Conservation (phyloP, 352 stramenopile genomes). For the Phytophthora idaei region DNA sequence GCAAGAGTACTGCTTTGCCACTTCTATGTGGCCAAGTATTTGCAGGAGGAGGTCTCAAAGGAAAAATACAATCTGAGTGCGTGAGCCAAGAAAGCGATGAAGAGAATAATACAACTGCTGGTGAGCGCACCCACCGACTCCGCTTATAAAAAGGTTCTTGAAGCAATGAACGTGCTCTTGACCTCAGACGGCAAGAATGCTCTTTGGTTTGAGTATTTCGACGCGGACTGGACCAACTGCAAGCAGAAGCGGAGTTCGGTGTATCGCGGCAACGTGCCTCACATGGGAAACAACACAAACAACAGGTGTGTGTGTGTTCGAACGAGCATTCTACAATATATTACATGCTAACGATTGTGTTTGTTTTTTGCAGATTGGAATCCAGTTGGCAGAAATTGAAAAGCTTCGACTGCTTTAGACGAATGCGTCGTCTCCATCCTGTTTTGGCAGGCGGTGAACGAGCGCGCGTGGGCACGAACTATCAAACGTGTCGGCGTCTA, state of each 20-base stretch:
- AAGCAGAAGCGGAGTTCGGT: background rate
- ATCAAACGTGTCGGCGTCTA: slow-evolving; percentile 2
- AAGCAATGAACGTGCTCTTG: background rate
- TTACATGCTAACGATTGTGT: too few relatives aligned
- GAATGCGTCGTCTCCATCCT: slow-evolving; percentile 11
- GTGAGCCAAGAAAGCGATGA: background rate
- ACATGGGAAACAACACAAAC: background rate
- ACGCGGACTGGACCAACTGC: background rate
- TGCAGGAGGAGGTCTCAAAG: background rate
- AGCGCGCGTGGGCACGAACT: background rate
- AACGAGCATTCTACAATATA: background rate
- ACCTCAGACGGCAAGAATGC: background rate
- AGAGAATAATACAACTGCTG: background rate
- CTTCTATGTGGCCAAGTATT: background rate
- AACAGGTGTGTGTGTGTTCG: background rate
- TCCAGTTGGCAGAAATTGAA: slow-evolving; percentile 18
- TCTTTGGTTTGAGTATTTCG: background rate
- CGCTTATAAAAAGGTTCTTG: background rate
- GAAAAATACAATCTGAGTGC: background rate
- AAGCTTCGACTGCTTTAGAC: background rate
- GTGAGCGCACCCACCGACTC: background rate
- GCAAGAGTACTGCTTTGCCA: background rate
- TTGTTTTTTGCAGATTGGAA: slow-evolving; percentile 1
- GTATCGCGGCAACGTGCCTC: background rate
- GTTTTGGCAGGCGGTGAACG: slow-evolving; percentile 11